phyloP scores from a whole-genome alignment of 805 yeast genomes.

The Kazachstania bromeliacearum region DNA sequence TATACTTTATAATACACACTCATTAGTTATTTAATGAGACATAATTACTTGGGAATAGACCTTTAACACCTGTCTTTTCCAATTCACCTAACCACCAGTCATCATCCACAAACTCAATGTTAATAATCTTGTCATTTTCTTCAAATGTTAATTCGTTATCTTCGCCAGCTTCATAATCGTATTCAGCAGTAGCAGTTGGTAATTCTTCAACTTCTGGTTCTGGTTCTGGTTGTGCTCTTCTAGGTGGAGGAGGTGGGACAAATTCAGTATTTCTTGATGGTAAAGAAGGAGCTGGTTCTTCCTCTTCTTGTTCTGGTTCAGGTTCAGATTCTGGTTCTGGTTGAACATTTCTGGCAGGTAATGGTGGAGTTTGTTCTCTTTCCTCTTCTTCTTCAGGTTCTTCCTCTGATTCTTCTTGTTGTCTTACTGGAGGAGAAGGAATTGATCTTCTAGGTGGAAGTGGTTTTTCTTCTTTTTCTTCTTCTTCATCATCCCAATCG shows the following conservation, averaged over 20 bases:
- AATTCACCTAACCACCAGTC: constrained; percentile 96
- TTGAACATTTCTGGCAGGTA: constrained; percentile 10
- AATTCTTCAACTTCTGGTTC: constrained; percentile 15
- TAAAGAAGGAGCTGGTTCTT: constrained; percentile 13
- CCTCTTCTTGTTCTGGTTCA: constrained; percentile 15
- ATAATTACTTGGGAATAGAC: constrained; percentile 88
- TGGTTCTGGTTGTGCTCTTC: constrained; percentile 18
- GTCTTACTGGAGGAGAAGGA: constrained; percentile 11
- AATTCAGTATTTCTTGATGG: constrained; percentile 9
- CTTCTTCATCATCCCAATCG: constrained; percentile 19
- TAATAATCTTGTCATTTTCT: constrained; percentile 73
- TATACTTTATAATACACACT: background rate
- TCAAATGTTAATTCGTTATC: constrained; percentile 81
- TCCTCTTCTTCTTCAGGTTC: constrained; percentile 13
- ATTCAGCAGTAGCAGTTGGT: constrained; percentile 64
- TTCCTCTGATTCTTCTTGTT: constrained; percentile 18
- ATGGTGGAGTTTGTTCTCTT: constrained; percentile 14
- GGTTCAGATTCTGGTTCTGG: constrained; percentile 18
- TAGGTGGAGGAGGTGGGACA: constrained; percentile 18
- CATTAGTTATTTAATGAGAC: constrained; percentile 36
- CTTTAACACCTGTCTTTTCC: constrained; percentile 54
- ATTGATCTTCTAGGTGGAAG: constrained; percentile 19
- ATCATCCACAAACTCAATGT: constrained; percentile 82
- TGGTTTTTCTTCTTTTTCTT: constrained; percentile 16
- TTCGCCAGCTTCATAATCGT: constrained; percentile 86